Evolutionary conservation across 352 stramenopile genomes (phyloP).

Genomic region (Phytophthora macrochlamydospora): DNA sequence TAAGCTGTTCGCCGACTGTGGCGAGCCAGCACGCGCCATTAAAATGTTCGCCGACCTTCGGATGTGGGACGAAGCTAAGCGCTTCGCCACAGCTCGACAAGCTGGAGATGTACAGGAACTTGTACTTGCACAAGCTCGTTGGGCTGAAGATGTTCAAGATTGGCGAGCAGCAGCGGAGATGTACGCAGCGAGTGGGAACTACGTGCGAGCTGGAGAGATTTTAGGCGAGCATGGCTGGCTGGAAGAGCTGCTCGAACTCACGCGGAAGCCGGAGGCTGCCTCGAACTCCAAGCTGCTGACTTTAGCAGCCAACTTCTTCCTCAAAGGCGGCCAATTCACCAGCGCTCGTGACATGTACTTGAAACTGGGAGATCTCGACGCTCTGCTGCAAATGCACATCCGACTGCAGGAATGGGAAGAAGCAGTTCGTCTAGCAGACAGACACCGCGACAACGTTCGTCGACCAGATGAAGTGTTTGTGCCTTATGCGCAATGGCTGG

Average conservation of each 20-base stretch:
- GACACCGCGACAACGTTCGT: constrained; percentile 75
- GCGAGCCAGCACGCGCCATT: constrained; percentile 87
- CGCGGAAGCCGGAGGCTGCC: constrained; percentile 55
- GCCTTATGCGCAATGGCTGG: constrained; percentile 93
- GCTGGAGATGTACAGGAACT: constrained; percentile 90
- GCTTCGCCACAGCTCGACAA: constrained; percentile 81
- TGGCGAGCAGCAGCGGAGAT: constrained; percentile 92
- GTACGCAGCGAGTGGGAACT: constrained; percentile 89
- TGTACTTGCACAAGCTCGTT: constrained; percentile 90
- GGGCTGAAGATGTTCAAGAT: constrained; percentile 93
- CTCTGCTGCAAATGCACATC: constrained; percentile 92
- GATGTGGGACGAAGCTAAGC: constrained; percentile 95
- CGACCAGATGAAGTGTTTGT: constrained; percentile 92
- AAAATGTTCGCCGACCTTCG: constrained; percentile 94
- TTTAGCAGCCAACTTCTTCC: constrained; percentile 67
- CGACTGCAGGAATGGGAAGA: constrained; percentile 92
- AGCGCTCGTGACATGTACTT: constrained; percentile 82
- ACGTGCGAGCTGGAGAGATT: constrained; percentile 83
- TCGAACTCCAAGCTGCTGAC: constrained; percentile 49
- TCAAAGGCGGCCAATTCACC: constrained; percentile 77
- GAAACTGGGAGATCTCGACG: constrained; percentile 81
- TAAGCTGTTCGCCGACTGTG: constrained; percentile 85
- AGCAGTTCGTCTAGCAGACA: constrained; percentile 88
- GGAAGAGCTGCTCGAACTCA: constrained; percentile 86
- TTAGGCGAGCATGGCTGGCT: constrained; percentile 87